These are phyloP conservation scores for Stereocaulon alpinum DNA, from an alignment of 495 filamentous ascomycete genomes.

Conservation along the genomic window DNA sequence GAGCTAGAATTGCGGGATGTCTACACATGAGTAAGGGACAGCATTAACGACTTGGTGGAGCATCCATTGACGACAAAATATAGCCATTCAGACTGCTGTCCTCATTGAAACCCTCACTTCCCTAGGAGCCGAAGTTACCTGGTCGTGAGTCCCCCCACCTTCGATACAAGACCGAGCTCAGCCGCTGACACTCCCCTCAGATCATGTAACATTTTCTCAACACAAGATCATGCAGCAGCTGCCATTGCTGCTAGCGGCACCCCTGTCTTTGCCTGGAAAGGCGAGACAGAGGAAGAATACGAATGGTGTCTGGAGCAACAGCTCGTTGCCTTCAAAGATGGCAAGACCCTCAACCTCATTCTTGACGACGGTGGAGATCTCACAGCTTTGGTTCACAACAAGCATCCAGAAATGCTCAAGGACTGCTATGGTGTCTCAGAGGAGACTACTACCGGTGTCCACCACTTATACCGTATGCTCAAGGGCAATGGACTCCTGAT, in stretches of 20 bases:
- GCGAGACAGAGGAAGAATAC: constrained; percentile 99
- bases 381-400: constrained; percentile 89
- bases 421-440: constrained; percentile 97
- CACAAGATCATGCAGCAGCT: constrained; percentile 95
- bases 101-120: constrained; percentile 92
- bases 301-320: constrained; percentile 99
- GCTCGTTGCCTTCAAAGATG: constrained; percentile 90
- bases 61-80: constrained; percentile 8
- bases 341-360: constrained; percentile 94
- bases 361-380: constrained; percentile 98
- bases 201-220: constrained; percentile 96
- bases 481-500: constrained; percentile 85
- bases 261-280: constrained; percentile 99
- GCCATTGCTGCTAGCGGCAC: constrained; percentile 91
- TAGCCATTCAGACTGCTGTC: constrained; percentile 96
- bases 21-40: constrained; percentile 81
- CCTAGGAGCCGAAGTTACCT: constrained; percentile 96
- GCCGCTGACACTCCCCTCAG: constrained; percentile 21
- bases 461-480: constrained; percentile 97
- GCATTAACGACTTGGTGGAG: neutral
- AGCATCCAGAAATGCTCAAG: constrained; percentile 95
- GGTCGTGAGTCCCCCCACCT: constrained; percentile 45
- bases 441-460: constrained; percentile 99
- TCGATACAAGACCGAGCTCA: neutral
- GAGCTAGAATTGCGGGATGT: constrained; percentile 90